Base-by-base conservation (phyloP, 179 eudicot species). In the Silene vulgaris region DNA sequence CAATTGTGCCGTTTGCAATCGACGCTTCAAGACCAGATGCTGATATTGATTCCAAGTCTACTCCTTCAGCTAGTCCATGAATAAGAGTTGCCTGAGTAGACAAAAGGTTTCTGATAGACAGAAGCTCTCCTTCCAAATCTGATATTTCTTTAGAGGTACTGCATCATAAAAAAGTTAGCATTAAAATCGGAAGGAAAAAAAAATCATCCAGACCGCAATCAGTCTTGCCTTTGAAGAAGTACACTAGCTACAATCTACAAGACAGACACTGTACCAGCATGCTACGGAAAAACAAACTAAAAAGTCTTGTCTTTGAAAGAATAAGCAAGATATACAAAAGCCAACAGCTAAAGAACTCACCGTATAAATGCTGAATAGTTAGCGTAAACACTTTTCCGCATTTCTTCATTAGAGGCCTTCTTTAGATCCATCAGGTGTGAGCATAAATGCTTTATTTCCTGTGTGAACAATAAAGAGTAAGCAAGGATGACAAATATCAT, bases 71-170 rank as follows among this genome's bases (percentile, higher is more conserved):
- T 83, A 93, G 79, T 82, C 87, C 87, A 78, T 96, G 99, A 79
- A 93, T 89, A 77, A 93, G 81, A 81, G 97, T 81, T 72, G 97
- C 93, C 85, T 93, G 99, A 76, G 98, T 93, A 77, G 99, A 89
- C 76, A 96, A 78, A 80, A 96, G 88, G 76, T 93, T 96, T 87
- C 93, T 88, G 72, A 96, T 93, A 3, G 99, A 91, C 52, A 87
- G 86, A 75, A 96, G 99, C 82, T 96, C 98, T 77, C 97, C 98
- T 78, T 96, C 99, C 77, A 96, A 81, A 85, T 96, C 99, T 69
- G 99, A 93, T 79, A 93, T 96, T 88, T 96, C 99, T 86, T 91
- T 96, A 19, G 99, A 88, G 64, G 97, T 93, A 60, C 99, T 93
- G 91, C 83, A 85, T 45, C 28, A 74, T 11, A 66, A 56, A 56